Percentiles rank a stretch among this genome's conserved stretches.
Conservation (phyloP, 106 monocot species). For the Triglochin maritima region DNA sequence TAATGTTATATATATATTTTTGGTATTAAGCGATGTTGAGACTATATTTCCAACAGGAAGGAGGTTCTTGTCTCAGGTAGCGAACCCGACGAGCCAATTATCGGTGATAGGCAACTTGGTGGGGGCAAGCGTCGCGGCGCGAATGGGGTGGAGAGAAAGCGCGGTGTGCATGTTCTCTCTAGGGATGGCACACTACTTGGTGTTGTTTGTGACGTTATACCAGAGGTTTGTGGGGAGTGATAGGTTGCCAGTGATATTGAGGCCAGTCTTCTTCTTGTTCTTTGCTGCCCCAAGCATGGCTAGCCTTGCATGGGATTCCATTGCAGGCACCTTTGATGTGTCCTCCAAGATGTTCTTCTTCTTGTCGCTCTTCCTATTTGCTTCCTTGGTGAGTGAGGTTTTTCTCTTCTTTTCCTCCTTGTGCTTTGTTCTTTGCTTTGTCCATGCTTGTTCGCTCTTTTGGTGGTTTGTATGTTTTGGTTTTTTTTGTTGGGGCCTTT, state of each 20-base stretch:
- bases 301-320: conserved; percentile 41
- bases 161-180: conserved; percentile 36
- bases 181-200: conserved; percentile 39
- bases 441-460: no score
- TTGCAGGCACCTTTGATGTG: conserved; percentile 23
- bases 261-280: conserved; percentile 51
- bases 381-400: conserved; percentile 23
- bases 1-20: no score
- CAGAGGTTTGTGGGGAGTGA: conserved; percentile 35
- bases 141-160: conserved; percentile 41
- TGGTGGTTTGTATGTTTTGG: no score
- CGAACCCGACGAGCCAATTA: conserved; percentile 45
- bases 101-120: conserved; percentile 43
- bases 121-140: conserved; percentile 26
- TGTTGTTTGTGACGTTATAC: conserved; percentile 43
- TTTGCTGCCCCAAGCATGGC: conserved; percentile 48
- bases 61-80: conserved; percentile 33
- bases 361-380: conserved; percentile 50
- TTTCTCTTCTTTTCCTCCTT: not conserved
- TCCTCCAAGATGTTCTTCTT: conserved; percentile 54
- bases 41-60: not conserved
- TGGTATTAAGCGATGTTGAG: no score
- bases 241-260: conserved; percentile 23
- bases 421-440: not conserved
- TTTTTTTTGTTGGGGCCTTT: no score